Conservation (phyloP, 1,284 basidiomycete genomes). For the Apiotrichum gamsii region DNA sequence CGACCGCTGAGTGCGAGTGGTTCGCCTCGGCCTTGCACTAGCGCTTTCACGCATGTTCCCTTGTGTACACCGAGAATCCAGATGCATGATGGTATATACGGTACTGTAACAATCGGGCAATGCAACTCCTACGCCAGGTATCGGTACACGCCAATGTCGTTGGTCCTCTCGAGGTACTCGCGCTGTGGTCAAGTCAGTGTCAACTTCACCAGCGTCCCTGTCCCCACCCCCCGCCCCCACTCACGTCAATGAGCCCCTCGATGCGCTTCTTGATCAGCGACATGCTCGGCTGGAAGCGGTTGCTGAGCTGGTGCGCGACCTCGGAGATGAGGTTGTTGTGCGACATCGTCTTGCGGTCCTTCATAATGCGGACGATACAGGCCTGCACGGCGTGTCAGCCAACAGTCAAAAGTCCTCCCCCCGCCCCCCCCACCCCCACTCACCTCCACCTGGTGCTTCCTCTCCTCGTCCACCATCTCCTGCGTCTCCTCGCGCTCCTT, state of each 20-base stretch:
- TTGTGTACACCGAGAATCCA: neutral
- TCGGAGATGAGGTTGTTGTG: conserved; percentile 90
- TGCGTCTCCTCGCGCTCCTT: conserved; percentile 88
- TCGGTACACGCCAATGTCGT: conserved; percentile 40
- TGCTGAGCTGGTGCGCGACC: conserved; percentile 75
- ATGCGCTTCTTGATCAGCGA: conserved; percentile 87
- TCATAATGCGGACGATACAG: conserved; percentile 97
- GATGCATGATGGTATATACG: neutral
- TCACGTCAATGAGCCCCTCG: conserved; percentile 86
- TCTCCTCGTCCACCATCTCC: conserved; percentile 85
- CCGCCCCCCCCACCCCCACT: conserved; percentile 29
- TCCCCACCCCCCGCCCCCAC: conserved; percentile 6
- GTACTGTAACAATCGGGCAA: conserved; percentile 1
- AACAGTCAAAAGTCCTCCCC: neutral
- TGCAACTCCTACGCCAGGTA: conserved; percentile 37
- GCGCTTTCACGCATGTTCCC: neutral
- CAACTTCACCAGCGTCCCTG: too few relatives aligned
- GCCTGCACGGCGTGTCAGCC: conserved; percentile 55
- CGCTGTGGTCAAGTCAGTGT: conserved; percentile 27
- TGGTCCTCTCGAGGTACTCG: conserved; percentile 44
- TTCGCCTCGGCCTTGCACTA: too few relatives aligned
- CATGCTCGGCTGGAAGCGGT: conserved; percentile 80
- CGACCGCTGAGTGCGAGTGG: neutral
- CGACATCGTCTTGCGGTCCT: conserved; percentile 80
- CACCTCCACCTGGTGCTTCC: conserved; percentile 84